phyloP scores from a whole-genome alignment of 768 basidiomycete genomes.

The Suillus discolor region DNA sequence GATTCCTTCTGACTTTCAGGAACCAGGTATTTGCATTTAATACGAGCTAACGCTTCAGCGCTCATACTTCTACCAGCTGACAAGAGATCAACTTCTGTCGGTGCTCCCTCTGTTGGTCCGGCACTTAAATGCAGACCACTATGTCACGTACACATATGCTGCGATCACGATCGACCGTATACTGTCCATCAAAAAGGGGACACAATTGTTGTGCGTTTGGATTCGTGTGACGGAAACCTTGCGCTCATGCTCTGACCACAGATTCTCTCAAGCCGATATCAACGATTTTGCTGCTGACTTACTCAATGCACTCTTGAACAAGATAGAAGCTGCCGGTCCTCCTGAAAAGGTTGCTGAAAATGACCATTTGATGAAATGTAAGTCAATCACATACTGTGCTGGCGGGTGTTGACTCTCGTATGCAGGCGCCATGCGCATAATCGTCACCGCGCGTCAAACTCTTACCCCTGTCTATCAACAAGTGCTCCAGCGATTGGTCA shows the following conservation, averaged over 20 bases:
- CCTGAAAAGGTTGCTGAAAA: constrained; percentile 97
- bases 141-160: constrained; percentile 94
- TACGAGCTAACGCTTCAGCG: neutral
- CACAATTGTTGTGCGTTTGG: constrained; percentile 65
- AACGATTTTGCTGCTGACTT: constrained; percentile 79
- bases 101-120: constrained; percentile 86
- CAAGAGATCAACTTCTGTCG: constrained; percentile 89
- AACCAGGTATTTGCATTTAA: constrained; percentile 66
- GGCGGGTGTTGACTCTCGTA: constrained; percentile 8
- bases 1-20: constrained; percentile 93
- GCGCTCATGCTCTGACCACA: constrained; percentile 31
- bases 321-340: constrained; percentile 76
- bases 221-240: constrained; percentile 3
- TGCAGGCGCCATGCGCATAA: constrained; percentile 91
- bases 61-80: constrained; percentile 55
- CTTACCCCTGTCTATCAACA: constrained; percentile 68
- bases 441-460: constrained; percentile 83
- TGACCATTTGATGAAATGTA: constrained; percentile 97
- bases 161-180: constrained; percentile 98
- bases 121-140: constrained; percentile 82
- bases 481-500: constrained; percentile 72
- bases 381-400: constrained; percentile 23
- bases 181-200: constrained; percentile 83
- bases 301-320: constrained; percentile 69
- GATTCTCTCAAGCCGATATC: constrained; percentile 88